Evolutionary conservation across 805 yeast species (phyloP), one percentile per base, ranked within the genome.

Genomic region (Saccharomycopsis fodiens): DNA sequence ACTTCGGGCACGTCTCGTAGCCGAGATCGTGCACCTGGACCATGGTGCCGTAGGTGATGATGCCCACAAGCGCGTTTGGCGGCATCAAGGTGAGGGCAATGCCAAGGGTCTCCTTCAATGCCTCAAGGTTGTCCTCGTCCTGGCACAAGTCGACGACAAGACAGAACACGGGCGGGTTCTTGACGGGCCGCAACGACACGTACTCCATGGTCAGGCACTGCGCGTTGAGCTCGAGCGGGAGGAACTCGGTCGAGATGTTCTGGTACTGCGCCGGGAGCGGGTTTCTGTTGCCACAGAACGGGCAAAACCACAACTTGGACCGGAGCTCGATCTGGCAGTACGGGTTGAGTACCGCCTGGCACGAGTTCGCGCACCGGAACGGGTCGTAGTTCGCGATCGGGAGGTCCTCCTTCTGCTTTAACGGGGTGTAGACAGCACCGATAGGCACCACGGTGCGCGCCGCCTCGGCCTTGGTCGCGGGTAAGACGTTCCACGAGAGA

Each of bases 391-490:
- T 76, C 46, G 91, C 87, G 44, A 85, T 66, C 15, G 86, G 82
- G 52, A 87, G 69, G 52, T 82, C 88, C 49, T 82, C 83, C 54
- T 85, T 76, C 47, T 77, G 78, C 57, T 86, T 79, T 56, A 93
- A 73, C 6, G 99, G 99, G n/a, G 97, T 89, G 70, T 88, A 93
- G 52, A 93, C 68, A 46, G 96, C 82, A 35, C 97, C 95, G 31
- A 93, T 81, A 10, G 99, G 98, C 27, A 93, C 89, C 16, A 91
- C 94, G 58, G 88, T 83, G 55, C 93, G 83, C 57, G 82, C 81
- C 16, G 96, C 93, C 63, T 93, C 97, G 35, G 79, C 77, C 55
- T 88, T 79, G 32, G 96, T 82, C 35, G 85, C 79, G 23, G 99
- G 98, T 57, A 91, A 81, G 35, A 85, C 82, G 58, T 80, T 82